These are phyloP conservation scores for Heritiera fomes DNA, from an alignment of 345 rosid species.

Conservation along the genomic window DNA sequence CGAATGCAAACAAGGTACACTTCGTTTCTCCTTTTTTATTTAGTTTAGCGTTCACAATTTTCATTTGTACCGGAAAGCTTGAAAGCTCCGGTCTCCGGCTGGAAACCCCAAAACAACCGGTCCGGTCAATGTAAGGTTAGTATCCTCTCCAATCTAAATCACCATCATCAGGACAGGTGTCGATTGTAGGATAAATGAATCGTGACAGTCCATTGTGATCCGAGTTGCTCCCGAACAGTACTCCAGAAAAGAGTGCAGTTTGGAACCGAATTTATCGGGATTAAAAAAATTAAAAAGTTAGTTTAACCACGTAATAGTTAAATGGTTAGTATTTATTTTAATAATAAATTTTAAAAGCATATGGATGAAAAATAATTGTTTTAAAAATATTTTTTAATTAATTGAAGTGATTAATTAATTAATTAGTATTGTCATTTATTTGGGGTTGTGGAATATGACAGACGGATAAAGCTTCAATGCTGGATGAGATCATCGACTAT, in stretches of 20 bases:
- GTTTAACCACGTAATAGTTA: too few species aligned
- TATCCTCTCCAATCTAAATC: not conserved
- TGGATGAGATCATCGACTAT: constrained; percentile 97
- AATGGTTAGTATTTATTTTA: too few species aligned
- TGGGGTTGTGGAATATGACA: constrained; percentile 50
- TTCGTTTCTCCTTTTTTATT: not conserved
- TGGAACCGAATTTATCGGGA: constrained; percentile 6
- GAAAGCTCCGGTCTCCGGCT: too few species aligned
- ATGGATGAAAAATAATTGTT: too few species aligned
- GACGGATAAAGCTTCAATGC: constrained; percentile 99
- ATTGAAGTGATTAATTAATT: constrained; percentile 1
- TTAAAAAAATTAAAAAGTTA: too few species aligned
- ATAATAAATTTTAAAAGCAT: too few species aligned
- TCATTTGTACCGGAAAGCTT: too few species aligned
- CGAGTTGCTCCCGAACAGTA: not conserved
- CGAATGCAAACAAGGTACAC: constrained; percentile 91
- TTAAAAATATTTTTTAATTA: not conserved
- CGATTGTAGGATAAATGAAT: not conserved
- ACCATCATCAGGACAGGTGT: not conserved
- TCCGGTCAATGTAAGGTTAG: not conserved
- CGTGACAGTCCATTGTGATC: not conserved
- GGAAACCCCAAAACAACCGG: not conserved
- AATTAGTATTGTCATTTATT: not conserved
- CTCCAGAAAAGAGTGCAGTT: not conserved
- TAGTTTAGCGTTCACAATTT: too few species aligned